phyloP scores from a whole-genome alignment of 2,329 filamentous ascomycete species.

The Elsinoe ampelina region DNA sequence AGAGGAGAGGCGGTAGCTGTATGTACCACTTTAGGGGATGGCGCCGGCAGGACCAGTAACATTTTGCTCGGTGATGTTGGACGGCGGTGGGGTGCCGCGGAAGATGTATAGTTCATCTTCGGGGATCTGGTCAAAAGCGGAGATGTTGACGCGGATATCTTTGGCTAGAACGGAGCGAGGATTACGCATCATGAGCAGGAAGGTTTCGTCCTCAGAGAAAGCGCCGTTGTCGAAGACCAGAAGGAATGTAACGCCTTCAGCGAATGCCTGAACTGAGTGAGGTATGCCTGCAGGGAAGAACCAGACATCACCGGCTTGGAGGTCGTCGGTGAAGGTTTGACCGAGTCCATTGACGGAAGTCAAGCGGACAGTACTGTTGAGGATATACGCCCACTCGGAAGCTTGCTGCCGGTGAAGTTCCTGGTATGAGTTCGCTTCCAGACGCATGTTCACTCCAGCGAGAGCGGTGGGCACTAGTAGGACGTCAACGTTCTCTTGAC shows the following conservation, averaged over 20 bases:
- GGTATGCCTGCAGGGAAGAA: conserved; percentile 40
- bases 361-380: conserved; percentile 25
- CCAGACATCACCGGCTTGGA: conserved; percentile 43
- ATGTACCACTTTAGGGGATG: conserved; percentile 25
- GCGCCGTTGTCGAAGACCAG: conserved; percentile 51
- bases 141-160: conserved; percentile 32
- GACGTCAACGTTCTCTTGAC: conserved; percentile 32
- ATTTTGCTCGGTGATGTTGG: conserved; percentile 34
- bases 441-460: conserved; percentile 36
- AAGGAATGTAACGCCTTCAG: conserved; percentile 49
- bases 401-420: conserved; percentile 25
- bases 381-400: conserved; percentile 26
- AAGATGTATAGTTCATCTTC: conserved; percentile 36
- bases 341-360: conserved; percentile 26
- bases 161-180: conserved; percentile 35
- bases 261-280: conserved; percentile 37
- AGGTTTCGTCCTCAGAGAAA: conserved; percentile 52
- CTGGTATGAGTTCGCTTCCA: conserved; percentile 28
- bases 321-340: conserved; percentile 25
- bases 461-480: conserved; percentile 33
- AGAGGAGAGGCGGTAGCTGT: conserved; percentile 36
- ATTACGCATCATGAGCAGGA: conserved; percentile 44
- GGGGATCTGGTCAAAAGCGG: conserved; percentile 31
- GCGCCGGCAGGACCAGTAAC: conserved; percentile 32
- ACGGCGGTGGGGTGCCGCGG: conserved; percentile 30